Evolutionary conservation across 148 eudicot genomes (phyloP).

Genomic region (Arbutus unedo): DNA sequence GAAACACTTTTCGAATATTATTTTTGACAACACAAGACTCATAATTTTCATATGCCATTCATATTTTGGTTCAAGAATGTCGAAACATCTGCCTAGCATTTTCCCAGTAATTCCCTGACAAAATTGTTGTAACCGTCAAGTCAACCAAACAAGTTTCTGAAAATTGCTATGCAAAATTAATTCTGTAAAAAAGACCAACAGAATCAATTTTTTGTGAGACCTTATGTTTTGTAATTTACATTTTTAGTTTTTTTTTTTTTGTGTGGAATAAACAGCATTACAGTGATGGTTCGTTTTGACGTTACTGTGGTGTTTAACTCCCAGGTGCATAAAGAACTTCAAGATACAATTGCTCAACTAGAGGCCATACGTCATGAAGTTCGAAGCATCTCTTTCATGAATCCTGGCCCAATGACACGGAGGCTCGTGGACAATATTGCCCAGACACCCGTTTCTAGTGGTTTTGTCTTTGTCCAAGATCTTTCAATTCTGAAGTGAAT

Average conservation of each 20-base stretch:
- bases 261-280: not conserved
- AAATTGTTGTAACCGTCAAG: not conserved
- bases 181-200: not conserved
- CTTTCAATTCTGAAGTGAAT: not conserved
- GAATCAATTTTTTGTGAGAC: not conserved
- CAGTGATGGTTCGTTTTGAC: not conserved
- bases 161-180: not conserved
- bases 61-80: not conserved
- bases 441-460: conserved; percentile 30
- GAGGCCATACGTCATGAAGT: conserved; percentile 92
- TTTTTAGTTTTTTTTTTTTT: not conserved
- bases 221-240: not conserved
- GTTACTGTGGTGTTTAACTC: not conserved
- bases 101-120: not conserved
- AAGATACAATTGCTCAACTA: conserved; percentile 85
- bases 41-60: not conserved
- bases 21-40: not conserved
- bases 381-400: conserved; percentile 69
- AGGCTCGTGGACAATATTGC: conserved; percentile 60
- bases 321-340: conserved; percentile 91
- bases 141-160: not conserved
- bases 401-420: conserved; percentile 77
- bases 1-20: not conserved
- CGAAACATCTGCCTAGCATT: not conserved
- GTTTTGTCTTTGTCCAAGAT: conserved; percentile 22